Conservation (phyloP, 1,139 yeast species). For the Yarrowia galli region DNA sequence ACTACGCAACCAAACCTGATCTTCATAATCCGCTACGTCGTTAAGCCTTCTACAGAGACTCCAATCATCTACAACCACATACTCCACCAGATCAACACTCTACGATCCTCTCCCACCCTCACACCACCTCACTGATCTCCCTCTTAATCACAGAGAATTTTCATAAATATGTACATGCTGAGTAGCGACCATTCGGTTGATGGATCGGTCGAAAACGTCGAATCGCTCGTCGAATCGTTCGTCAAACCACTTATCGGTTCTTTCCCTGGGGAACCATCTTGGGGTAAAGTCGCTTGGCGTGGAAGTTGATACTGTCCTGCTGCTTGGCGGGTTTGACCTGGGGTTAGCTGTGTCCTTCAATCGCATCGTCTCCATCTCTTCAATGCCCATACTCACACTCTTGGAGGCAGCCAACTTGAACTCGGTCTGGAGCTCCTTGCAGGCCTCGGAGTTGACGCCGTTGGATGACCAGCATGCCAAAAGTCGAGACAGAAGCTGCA, state of each 20-base stretch:
- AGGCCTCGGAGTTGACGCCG: conserved; percentile 77
- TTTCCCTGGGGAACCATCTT: conserved; percentile 69
- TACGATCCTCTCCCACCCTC: too few species aligned
- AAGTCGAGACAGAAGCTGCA: conserved; percentile 66
- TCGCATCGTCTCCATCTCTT: neutral
- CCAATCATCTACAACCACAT: neutral
- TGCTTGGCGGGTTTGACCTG: conserved; percentile 49
- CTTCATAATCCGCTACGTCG: too few species aligned
- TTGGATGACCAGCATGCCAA: conserved; percentile 96
- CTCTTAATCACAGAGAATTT: conserved; percentile 22
- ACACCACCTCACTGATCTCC: too few species aligned
- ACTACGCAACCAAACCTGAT: too few species aligned
- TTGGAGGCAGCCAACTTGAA: conserved; percentile 41
- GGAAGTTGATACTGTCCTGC: conserved; percentile 73
- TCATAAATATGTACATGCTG: conserved; percentile 28
- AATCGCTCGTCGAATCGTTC: neutral
- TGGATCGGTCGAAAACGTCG: too few species aligned
- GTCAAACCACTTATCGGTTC: conserved; percentile 4
- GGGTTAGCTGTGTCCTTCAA: neutral
- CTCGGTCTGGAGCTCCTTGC: conserved; percentile 49
- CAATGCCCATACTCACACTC: conserved; percentile 36
- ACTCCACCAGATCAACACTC: neutral
- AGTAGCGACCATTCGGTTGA: too few species aligned
- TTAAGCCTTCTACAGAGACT: too few species aligned
- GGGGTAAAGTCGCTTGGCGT: conserved; percentile 80